Percentiles rank a stretch among this genome's conserved stretches.
Evolutionary conservation across 352 stramenopile genomes (phyloP).

Genomic region (Phytophthora fragariaefolia): DNA sequence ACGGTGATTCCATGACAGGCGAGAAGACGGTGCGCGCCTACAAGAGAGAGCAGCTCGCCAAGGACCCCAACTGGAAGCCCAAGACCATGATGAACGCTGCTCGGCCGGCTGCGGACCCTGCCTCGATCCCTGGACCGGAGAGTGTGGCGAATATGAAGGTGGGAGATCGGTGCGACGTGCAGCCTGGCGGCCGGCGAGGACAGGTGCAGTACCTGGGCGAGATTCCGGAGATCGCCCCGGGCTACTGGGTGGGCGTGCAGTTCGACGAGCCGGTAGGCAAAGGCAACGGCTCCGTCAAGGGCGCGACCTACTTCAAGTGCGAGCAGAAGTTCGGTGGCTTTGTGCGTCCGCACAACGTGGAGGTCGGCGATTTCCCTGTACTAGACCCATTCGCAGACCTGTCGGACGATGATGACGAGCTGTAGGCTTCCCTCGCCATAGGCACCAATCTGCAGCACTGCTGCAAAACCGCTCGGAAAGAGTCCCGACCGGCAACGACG

Average conservation of each 20-base stretch:
- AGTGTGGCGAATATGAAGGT: constrained; percentile 89
- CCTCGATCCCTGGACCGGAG: constrained; percentile 59
- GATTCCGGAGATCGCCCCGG: constrained; percentile 89
- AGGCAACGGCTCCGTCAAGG: constrained; percentile 93
- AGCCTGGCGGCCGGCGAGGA: constrained; percentile 94
- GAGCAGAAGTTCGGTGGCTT: constrained; percentile 94
- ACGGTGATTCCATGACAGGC: constrained; percentile 40
- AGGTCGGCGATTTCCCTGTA: constrained; percentile 93
- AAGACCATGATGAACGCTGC: constrained; percentile 72
- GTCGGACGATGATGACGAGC: constrained; percentile 77
- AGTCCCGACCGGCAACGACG: neutral
- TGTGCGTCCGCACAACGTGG: constrained; percentile 94
- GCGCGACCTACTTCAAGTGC: constrained; percentile 94
- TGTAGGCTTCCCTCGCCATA: constrained; percentile 38
- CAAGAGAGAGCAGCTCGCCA: constrained; percentile 95
- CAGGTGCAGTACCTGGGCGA: constrained; percentile 93
- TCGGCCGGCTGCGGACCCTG: constrained; percentile 43
- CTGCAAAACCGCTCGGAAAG: neutral
- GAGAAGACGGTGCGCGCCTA: constrained; percentile 98
- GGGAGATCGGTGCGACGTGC: constrained; percentile 97
- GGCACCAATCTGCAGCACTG: neutral
- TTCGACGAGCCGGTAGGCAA: constrained; percentile 98
- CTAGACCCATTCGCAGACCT: constrained; percentile 82
- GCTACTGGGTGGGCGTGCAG: constrained; percentile 95
- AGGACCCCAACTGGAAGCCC: constrained; percentile 96